Conservation (phyloP, 1,284 basidiomycete genomes). For the Salmacisia buchloeana region DNA sequence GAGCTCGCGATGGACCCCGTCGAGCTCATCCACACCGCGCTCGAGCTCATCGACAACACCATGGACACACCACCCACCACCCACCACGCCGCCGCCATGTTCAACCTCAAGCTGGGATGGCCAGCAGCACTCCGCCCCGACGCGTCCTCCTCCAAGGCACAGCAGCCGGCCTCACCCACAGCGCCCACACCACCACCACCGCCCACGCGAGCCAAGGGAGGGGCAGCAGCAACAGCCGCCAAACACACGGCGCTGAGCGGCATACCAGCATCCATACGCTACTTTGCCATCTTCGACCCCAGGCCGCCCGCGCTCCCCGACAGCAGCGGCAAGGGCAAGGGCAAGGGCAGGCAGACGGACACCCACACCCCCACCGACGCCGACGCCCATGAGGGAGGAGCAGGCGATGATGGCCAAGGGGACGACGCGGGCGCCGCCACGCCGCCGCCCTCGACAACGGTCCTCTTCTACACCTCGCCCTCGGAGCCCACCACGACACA, state of each 20-base stretch:
- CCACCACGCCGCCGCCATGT: neutral
- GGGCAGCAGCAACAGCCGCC: neutral
- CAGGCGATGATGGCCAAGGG: neutral
- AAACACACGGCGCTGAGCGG: too few species aligned
- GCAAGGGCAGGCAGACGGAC: too few species aligned
- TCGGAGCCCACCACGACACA: conserved; percentile 2
- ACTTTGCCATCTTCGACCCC: conserved; percentile 8
- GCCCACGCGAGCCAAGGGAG: neutral
- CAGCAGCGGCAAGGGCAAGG: neutral
- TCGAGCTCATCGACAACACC: neutral
- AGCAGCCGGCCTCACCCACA: neutral
- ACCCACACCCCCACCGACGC: too few species aligned
- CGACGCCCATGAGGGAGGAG: too few species aligned
- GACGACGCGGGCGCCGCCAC: neutral
- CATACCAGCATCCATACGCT: neutral
- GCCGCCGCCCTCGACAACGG: neutral
- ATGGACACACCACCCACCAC: neutral
- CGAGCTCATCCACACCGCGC: neutral
- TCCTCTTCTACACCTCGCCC: conserved; percentile 6
- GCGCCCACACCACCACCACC: neutral
- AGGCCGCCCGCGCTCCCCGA: neutral
- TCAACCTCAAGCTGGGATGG: neutral
- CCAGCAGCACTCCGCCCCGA: neutral
- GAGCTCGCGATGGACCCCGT: neutral
- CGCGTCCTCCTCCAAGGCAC: neutral